Conservation (phyloP, 2,329 filamentous ascomycete genomes). For the Fusarium circinatum region DNA sequence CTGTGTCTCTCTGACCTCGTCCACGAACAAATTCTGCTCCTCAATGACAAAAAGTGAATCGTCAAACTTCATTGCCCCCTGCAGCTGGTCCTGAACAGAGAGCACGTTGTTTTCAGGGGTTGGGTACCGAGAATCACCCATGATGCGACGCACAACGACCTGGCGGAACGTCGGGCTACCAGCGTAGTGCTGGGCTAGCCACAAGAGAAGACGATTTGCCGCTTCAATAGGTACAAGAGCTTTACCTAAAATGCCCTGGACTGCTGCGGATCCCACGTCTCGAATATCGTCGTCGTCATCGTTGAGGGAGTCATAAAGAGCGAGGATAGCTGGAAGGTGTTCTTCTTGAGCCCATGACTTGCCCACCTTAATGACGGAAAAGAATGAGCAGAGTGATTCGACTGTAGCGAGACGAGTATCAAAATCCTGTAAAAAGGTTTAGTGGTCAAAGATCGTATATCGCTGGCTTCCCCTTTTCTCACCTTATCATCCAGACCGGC, state of each 20-base stretch:
- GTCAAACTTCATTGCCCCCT: constrained; percentile 62
- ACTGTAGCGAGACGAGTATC: constrained; percentile 72
- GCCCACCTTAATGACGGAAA: constrained; percentile 39
- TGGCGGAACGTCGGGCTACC: constrained; percentile 50
- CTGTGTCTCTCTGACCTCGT: constrained; percentile 78
- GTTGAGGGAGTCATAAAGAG: constrained; percentile 80
- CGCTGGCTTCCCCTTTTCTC: constrained; percentile 26
- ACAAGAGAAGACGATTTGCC: constrained; percentile 56
- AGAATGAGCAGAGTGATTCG: constrained; percentile 65
- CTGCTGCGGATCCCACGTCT: constrained; percentile 66
- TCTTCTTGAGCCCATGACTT: constrained; percentile 42
- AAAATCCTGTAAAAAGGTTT: constrained; percentile 61
- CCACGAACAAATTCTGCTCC: constrained; percentile 93
- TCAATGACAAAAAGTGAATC: constrained; percentile 85
- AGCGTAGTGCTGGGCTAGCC: constrained; percentile 53
- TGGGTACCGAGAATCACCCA: constrained; percentile 36
- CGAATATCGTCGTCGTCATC: constrained; percentile 95
- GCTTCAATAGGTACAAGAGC: constrained; percentile 60
- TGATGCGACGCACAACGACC: constrained; percentile 56
- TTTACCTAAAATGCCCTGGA: constrained; percentile 57
- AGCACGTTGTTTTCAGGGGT: constrained; percentile 13
- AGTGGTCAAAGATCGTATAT: constrained; percentile 27
- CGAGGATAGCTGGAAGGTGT: constrained; percentile 67
- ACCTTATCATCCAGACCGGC: constrained; percentile 62
- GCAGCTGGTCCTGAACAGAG: constrained; percentile 54